Conservation (phyloP, 768 basidiomycete genomes). For the Lactarius indigo region DNA sequence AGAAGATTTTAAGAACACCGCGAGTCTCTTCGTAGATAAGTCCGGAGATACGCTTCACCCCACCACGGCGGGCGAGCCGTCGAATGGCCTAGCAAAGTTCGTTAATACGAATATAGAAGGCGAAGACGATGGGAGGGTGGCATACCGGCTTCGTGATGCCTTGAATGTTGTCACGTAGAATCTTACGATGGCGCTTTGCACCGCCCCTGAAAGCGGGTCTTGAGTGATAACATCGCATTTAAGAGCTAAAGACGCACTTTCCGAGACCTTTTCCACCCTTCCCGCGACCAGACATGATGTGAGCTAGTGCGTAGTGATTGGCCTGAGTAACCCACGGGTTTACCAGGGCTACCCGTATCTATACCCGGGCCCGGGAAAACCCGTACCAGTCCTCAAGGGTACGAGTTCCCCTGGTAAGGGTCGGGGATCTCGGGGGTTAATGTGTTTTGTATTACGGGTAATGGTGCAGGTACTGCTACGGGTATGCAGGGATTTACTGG, state of each 20-base stretch:
- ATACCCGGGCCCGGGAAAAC: no score
- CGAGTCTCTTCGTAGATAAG: slow-evolving; percentile 66
- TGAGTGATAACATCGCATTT: background rate
- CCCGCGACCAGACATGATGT: slow-evolving; percentile 48
- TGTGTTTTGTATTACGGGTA: no score
- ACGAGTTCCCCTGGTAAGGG: no score
- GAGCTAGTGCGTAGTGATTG: no score
- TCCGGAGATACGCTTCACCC: slow-evolving; percentile 61
- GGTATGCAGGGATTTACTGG: no score
- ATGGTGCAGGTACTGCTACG: no score
- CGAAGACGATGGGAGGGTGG: slow-evolving; percentile 6
- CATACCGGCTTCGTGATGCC: slow-evolving; percentile 46
- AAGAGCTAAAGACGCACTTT: slow-evolving; percentile 29
- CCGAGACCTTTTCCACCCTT: slow-evolving; percentile 48
- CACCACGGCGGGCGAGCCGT: slow-evolving; percentile 60
- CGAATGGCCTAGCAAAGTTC: slow-evolving; percentile 37
- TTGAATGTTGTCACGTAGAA: slow-evolving; percentile 47
- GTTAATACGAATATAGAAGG: background rate
- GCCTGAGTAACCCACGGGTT: no score
- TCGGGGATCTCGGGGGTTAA: no score
- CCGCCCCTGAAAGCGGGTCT: slow-evolving; percentile 30
- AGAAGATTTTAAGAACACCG: slow-evolving; percentile 62
- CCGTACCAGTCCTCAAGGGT: no score
- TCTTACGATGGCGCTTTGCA: slow-evolving; percentile 46
- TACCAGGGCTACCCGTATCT: no score